These are phyloP conservation scores for Hirschioporus abietinus DNA, from an alignment of 768 basidiomycete genomes.

Conservation along the genomic window DNA sequence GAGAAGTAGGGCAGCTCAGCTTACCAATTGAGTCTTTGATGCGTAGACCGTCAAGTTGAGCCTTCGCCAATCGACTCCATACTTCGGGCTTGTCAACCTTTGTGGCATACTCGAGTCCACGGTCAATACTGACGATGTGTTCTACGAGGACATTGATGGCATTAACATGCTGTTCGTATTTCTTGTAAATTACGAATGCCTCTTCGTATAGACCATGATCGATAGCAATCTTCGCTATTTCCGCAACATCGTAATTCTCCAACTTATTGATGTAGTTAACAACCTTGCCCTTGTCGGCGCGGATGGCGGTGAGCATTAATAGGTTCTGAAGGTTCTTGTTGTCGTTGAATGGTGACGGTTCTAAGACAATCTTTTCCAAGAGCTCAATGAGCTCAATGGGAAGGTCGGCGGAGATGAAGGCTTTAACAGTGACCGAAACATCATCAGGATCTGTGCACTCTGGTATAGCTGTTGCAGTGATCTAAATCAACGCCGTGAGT, in stretches of 20 bases:
- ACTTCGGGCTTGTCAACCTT: conserved; percentile 96
- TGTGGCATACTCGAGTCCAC: conserved; percentile 91
- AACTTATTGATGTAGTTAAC: conserved; percentile 97
- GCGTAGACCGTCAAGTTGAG: conserved; percentile 94
- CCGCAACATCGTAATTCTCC: conserved; percentile 88
- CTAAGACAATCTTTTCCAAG: conserved; percentile 97
- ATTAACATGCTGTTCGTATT: conserved; percentile 90
- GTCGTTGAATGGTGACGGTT: conserved; percentile 96
- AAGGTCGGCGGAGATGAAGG: conserved; percentile 94
- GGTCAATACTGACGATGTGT: conserved; percentile 96
- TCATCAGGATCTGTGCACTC: conserved; percentile 98
- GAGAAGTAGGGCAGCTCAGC: conserved; percentile 17
- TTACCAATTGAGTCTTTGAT: conserved; percentile 96
- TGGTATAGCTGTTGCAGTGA: conserved; percentile 91
- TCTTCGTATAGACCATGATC: conserved; percentile 96
- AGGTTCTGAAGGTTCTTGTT: conserved; percentile 96
- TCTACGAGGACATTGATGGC: conserved; percentile 98
- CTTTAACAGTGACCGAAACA: conserved; percentile 97
- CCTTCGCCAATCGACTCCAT: conserved; percentile 97
- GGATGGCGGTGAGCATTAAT: conserved; percentile 89
- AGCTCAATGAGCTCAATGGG: conserved; percentile 96
- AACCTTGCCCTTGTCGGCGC: conserved; percentile 97
- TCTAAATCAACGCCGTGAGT: conserved; percentile 35
- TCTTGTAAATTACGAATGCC: conserved; percentile 95
- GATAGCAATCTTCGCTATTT: conserved; percentile 95